Base-by-base conservation (phyloP, 2,329 filamentous ascomycete genomes). In the Colletotrichum lindemuthianum region DNA sequence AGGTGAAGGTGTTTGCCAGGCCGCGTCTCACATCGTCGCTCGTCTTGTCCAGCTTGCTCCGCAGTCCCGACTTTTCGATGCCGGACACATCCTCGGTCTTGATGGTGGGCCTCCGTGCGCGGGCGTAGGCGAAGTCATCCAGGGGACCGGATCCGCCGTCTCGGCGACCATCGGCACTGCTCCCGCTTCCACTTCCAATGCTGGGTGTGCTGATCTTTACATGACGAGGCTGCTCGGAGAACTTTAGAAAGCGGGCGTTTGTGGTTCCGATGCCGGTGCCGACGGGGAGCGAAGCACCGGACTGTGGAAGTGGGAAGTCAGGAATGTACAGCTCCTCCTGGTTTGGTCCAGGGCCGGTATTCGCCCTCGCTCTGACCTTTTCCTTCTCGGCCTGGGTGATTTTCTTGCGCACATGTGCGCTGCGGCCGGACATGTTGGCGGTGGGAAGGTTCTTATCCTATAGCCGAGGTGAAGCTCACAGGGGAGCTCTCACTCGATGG, bases 391-490 rank as follows among this genome's bases (percentile, higher is more conserved):
- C 76, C 61, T 86, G 82, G 0, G 81, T 84, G 68, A 84, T 85
- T 76, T 86, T 86, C 72, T 86, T 86, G 70, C 85, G 83, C 71
- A 86, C 85, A 69, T 85, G 80, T 37, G 85, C 85, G 73, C 85
- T 87, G 59, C 85, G 78, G 65, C 84, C 85, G 7, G 85, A 88
- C 85, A 88, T 88, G 66, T 59, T 74, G 59, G 10, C 34, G 50
- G 24, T 39, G 13, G 24, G 10, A 8, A n/a, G 16, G 32, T 5
- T 45, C 9, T 8, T n/a, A 11, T 16, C n/a, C 13, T 15, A 16
- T 6, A 15, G 43, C 43, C 24, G 43, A 24, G 24, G 24, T 24
- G 24, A 24, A 24, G 24, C 24, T 24, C 24, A 24, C 24, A 24
- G 24, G 24, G 24, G 24, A 24, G 32, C 24, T n/a, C 47, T 59